A percentile compares a stretch with the other conserved stretches of the same genome.
phyloP scores from a whole-genome alignment of 805 yeast species.

The Starmerella stigmatis region DNA sequence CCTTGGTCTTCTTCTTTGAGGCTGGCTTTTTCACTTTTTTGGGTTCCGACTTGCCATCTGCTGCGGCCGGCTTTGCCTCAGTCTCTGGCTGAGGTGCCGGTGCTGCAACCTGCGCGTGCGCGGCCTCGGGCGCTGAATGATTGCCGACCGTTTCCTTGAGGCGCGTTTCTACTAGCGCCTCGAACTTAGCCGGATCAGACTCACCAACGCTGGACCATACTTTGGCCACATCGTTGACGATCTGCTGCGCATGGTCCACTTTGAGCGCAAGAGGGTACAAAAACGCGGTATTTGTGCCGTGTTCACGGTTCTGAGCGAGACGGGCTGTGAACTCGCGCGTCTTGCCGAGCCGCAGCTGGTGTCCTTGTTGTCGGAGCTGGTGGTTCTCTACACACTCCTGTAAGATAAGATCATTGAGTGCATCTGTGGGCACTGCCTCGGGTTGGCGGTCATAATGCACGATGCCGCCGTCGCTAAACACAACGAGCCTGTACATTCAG shows the following conservation, averaged over 20 bases:
- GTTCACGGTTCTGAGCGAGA: constrained; percentile 36
- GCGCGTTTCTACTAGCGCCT: constrained; percentile 28
- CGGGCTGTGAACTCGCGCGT: constrained; percentile 36
- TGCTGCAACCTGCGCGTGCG: too few relatives aligned
- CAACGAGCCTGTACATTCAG: constrained; percentile 26
- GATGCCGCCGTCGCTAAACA: constrained; percentile 44
- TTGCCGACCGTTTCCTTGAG: constrained; percentile 15
- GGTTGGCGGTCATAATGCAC: constrained; percentile 42
- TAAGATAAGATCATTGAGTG: constrained; percentile 39
- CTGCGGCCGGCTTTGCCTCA: too few relatives aligned
- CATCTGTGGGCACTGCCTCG: constrained; percentile 29
- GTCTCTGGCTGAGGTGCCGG: too few relatives aligned
- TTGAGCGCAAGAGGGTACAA: constrained; percentile 32
- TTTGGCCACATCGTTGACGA: constrained; percentile 29
- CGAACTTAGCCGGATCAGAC: constrained; percentile 13
- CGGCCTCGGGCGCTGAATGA: too few relatives aligned
- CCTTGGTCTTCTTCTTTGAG: constrained; percentile 2
- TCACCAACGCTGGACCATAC: constrained; percentile 27
- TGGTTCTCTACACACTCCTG: background rate
- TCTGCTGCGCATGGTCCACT: constrained; percentile 28
- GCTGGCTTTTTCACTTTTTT: background rate
- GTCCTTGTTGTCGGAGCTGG: constrained; percentile 21
- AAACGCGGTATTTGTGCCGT: constrained; percentile 35
- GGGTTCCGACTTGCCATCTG: too few relatives aligned
- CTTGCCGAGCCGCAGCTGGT: constrained; percentile 15